Evolutionary conservation across 108 stramenopile genomes (phyloP).

Genomic region (Stephanodiscus minutulus): DNA sequence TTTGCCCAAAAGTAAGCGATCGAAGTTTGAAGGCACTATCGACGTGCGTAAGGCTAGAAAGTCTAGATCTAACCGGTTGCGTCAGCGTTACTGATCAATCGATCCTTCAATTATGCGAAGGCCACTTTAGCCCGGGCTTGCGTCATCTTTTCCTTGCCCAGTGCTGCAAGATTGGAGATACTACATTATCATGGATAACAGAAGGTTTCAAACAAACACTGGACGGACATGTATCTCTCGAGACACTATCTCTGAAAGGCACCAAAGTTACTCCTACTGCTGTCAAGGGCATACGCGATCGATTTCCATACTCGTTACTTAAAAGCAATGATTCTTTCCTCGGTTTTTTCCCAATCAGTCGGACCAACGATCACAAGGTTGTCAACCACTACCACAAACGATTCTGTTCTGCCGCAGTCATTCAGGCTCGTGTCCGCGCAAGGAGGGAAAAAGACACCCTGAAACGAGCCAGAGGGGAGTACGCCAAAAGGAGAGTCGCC

Average conservation of each 20-base stretch:
- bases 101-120: constrained; percentile 41
- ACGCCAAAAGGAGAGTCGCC: constrained; percentile 43
- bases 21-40: constrained; percentile 38
- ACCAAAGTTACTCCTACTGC: constrained; percentile 33
- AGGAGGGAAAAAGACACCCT: constrained; percentile 40
- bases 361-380: constrained; percentile 43
- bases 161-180: constrained; percentile 48
- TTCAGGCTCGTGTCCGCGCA: constrained; percentile 43
- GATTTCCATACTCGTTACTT: constrained; percentile 36
- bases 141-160: constrained; percentile 30
- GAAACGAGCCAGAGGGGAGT: constrained; percentile 30
- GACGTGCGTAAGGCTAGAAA: constrained; percentile 32
- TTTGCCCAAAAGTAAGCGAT: constrained; percentile 47
- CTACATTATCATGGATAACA: constrained; percentile 49
- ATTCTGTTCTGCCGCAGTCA: constrained; percentile 31
- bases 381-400: constrained; percentile 44
- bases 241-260: constrained; percentile 49
- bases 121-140: constrained; percentile 45
- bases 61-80: constrained; percentile 50
- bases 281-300: constrained; percentile 30
- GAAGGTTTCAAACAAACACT: constrained; percentile 45
- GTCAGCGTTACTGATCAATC: constrained; percentile 37
- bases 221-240: constrained; percentile 27
- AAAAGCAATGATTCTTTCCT: constrained; percentile 31
- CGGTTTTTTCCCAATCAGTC: constrained; percentile 46